Evolutionary conservation across 768 basidiomycete genomes (phyloP).

Genomic region (Lactifluus volemus): DNA sequence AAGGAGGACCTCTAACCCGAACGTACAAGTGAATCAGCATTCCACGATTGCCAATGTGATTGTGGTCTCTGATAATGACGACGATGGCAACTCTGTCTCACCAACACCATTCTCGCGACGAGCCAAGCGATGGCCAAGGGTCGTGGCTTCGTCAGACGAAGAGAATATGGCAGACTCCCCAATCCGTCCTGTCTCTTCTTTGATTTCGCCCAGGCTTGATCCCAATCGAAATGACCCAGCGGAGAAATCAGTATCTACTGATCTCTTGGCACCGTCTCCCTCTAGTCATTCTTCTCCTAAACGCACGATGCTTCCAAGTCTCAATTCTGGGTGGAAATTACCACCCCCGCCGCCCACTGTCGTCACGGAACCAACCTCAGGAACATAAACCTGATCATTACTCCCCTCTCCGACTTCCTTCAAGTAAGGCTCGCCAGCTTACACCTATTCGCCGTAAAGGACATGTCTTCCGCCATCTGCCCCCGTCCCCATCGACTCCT

Average conservation of each 20-base stretch:
- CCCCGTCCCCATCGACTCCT: slow-evolving; percentile 48
- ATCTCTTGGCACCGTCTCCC: background rate
- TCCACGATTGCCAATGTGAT: background rate
- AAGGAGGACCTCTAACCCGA: slow-evolving; percentile 44
- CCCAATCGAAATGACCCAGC: background rate
- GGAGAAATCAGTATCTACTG: no score
- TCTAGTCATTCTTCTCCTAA: background rate
- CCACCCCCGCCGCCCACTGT: background rate
- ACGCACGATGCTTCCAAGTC: background rate
- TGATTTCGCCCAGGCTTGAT: background rate
- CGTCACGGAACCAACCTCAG: slow-evolving; percentile 5
- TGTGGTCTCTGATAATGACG: slow-evolving; percentile 15
- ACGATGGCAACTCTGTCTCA: slow-evolving; percentile 21
- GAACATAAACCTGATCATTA: background rate
- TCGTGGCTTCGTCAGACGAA: slow-evolving; percentile 41
- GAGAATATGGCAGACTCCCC: slow-evolving; percentile 27
- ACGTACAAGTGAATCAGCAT: slow-evolving; percentile 31
- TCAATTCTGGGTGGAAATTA: slow-evolving; percentile 10
- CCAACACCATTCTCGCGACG: slow-evolving; percentile 16
- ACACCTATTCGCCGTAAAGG: slow-evolving; percentile 55
- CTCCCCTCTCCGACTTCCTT: slow-evolving; percentile 7
- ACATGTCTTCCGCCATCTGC: slow-evolving; percentile 31
- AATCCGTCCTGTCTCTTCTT: background rate
- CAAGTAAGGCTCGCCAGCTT: slow-evolving; percentile 45
- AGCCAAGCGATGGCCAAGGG: slow-evolving; percentile 18